Evolutionary conservation across 257 asterid species (phyloP).

Genomic region (Jacaranda copaia): DNA sequence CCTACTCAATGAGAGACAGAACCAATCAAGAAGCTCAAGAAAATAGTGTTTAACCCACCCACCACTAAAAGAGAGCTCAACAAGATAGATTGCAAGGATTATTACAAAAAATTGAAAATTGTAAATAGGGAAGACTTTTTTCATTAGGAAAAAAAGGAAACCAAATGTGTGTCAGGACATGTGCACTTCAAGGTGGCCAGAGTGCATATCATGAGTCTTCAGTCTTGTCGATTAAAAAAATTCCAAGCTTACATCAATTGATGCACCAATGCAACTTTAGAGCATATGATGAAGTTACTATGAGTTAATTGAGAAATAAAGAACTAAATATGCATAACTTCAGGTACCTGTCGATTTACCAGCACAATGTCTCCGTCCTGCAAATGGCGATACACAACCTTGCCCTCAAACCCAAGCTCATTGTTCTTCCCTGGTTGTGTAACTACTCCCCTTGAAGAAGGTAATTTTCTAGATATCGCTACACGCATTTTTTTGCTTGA

Average conservation of each 20-base stretch:
- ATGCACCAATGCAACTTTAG: background rate
- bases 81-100: background rate
- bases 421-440: constrained; percentile 66
- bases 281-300: background rate
- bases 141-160: background rate
- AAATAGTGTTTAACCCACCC: background rate
- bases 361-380: constrained; percentile 98
- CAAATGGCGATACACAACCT: constrained; percentile 84
- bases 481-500: constrained; percentile 53
- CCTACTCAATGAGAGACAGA: background rate
- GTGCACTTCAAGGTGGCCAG: constrained; percentile 1
- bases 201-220: background rate
- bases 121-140: background rate
- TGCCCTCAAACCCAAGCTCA: constrained; percentile 84
- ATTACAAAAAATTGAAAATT: background rate
- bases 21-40: constrained; percentile 8
- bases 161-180: background rate
- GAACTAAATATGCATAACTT: constrained; percentile 18
- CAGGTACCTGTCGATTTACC: constrained; percentile 89
- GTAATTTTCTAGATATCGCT: constrained; percentile 77
- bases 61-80: background rate
- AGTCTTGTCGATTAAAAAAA: too few relatives aligned
- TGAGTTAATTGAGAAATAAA: background rate
- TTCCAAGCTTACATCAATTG: background rate
- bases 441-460: constrained; percentile 82